Evolutionary conservation across 2,329 filamentous ascomycete genomes (phyloP).

Genomic region (Penicillium frequentans): DNA sequence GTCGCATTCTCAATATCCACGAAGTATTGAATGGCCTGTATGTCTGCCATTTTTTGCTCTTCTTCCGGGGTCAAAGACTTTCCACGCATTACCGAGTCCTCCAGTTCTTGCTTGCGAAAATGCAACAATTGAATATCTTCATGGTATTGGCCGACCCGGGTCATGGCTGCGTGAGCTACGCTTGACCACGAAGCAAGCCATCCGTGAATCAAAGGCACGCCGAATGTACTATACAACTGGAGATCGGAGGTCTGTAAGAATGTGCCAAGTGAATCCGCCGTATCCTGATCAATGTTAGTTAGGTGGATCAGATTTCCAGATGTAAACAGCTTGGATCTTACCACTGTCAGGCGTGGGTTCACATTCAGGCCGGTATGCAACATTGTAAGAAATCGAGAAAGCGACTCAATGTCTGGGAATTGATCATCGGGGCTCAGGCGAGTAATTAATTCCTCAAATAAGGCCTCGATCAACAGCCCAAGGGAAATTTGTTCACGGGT

Average conservation of each 20-base stretch:
- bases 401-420: slow-evolving; percentile 81
- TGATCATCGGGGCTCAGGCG: slow-evolving; percentile 65
- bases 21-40: slow-evolving; percentile 80
- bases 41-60: slow-evolving; percentile 77
- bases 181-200: slow-evolving; percentile 76
- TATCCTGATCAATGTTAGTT: slow-evolving; percentile 29
- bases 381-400: slow-evolving; percentile 84
- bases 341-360: slow-evolving; percentile 81
- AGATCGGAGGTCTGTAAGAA: slow-evolving; percentile 90
- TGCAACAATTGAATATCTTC: slow-evolving; percentile 89
- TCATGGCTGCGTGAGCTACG: slow-evolving; percentile 67
- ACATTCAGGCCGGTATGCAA: slow-evolving; percentile 98
- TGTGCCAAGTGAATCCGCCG: slow-evolving; percentile 57
- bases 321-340: slow-evolving; percentile 13
- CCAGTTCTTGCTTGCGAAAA: slow-evolving; percentile 85
- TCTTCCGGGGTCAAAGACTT: slow-evolving; percentile 68
- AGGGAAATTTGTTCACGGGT: slow-evolving; percentile 86
- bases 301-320: neutral
- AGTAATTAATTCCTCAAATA: slow-evolving; percentile 92
- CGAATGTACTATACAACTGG: slow-evolving; percentile 86
- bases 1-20: slow-evolving; percentile 72
- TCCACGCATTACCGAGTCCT: slow-evolving; percentile 68
- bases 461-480: slow-evolving; percentile 78
- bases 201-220: slow-evolving; percentile 84
- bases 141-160: slow-evolving; percentile 76